These are phyloP conservation scores for Phytopythium kandeliae DNA, from an alignment of 352 stramenopile genomes.

Conservation along the genomic window DNA sequence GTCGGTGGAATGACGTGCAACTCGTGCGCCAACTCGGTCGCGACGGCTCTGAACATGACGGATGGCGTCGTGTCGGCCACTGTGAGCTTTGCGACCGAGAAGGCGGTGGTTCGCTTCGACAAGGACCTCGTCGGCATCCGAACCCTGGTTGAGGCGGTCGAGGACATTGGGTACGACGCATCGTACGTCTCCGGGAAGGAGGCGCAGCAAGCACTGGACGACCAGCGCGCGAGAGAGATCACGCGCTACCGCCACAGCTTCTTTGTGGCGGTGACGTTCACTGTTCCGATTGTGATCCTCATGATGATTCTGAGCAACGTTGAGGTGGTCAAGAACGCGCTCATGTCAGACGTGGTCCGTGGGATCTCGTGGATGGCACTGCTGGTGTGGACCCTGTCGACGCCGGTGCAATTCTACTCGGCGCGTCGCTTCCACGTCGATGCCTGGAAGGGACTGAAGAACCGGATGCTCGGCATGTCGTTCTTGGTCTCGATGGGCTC, in stretches of 20 bases:
- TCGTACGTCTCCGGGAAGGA: slow-evolving; percentile 59
- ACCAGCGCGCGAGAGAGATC: slow-evolving; percentile 79
- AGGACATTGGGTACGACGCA: slow-evolving; percentile 89
- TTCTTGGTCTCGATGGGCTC: slow-evolving; percentile 97
- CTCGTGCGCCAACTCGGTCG: slow-evolving; percentile 89
- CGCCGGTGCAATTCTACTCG: slow-evolving; percentile 94
- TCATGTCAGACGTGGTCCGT: slow-evolving; percentile 48
- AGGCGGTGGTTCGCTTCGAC: slow-evolving; percentile 72
- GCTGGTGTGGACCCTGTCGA: slow-evolving; percentile 81
- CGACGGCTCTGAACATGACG: slow-evolving; percentile 74
- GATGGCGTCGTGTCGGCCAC: slow-evolving; percentile 69
- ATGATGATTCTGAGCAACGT: slow-evolving; percentile 90
- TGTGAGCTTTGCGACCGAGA: slow-evolving; percentile 88
- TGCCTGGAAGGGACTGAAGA: slow-evolving; percentile 89
- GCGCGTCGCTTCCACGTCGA: slow-evolving; percentile 93
- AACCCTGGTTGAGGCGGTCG: slow-evolving; percentile 83
- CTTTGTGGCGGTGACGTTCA: slow-evolving; percentile 88
- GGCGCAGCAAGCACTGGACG: slow-evolving; percentile 71
- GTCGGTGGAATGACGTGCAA: slow-evolving; percentile 91
- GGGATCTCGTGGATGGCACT: slow-evolving; percentile 76
- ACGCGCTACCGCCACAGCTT: slow-evolving; percentile 81
- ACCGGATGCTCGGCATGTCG: slow-evolving; percentile 93
- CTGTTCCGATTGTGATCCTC: slow-evolving; percentile 91
- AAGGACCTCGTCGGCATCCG: slow-evolving; percentile 71
- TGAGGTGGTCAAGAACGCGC: slow-evolving; percentile 27